phyloP scores from a whole-genome alignment of 805 yeast species.

The Nakazawaea laoshanensis region DNA sequence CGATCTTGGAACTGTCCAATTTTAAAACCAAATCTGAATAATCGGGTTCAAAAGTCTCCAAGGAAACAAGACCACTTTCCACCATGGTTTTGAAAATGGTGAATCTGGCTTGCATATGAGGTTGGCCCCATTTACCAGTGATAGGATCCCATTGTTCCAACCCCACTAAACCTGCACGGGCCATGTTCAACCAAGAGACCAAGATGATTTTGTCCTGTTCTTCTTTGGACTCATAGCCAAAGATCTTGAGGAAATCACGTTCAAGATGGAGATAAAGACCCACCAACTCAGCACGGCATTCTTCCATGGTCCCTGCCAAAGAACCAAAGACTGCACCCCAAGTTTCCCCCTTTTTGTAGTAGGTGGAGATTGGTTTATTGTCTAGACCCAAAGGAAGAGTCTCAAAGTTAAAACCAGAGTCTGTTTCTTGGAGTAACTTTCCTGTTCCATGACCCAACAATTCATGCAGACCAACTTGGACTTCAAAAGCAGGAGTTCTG shows the following conservation, averaged over 20 bases:
- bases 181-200: conserved; percentile 73
- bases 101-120: conserved; percentile 90
- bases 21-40: conserved; percentile 53
- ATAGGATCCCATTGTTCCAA: conserved; percentile 84
- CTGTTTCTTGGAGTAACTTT: conserved; percentile 55
- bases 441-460: conserved; percentile 90
- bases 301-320: conserved; percentile 82
- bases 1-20: conserved; percentile 55
- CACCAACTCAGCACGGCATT: conserved; percentile 87
- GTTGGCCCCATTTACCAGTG: conserved; percentile 84
- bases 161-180: conserved; percentile 78
- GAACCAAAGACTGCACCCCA: conserved; percentile 87
- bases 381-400: conserved; percentile 57
- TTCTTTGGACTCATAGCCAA: conserved; percentile 50
- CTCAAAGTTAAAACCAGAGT: conserved; percentile 64
- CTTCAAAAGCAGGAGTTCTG: conserved; percentile 80
- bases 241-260: conserved; percentile 58
- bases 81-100: conserved; percentile 73
- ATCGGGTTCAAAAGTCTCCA: conserved; percentile 38
- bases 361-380: conserved; percentile 56
- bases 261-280: conserved; percentile 75
- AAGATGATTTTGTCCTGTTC: conserved; percentile 59
- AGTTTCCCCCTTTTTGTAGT: conserved; percentile 74
- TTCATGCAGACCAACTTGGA: conserved; percentile 91
- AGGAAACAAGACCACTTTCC: conserved; percentile 50